Base-by-base conservation (phyloP, 2,329 filamentous ascomycete species). In the Stemphylium beticola region DNA sequence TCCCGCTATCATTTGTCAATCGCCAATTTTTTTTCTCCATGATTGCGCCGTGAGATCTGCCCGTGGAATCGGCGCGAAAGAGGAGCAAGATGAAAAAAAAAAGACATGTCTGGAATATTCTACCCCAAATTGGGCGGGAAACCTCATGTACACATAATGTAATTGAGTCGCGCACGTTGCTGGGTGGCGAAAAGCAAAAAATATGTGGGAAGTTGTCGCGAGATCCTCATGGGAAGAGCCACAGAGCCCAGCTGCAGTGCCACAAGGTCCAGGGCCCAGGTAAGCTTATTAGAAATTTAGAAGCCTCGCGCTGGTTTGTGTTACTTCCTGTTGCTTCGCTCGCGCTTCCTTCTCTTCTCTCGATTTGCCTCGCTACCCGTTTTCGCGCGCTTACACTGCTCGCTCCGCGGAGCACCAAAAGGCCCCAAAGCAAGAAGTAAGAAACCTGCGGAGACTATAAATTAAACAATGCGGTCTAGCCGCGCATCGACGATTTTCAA, bases 401-500 rank as follows among this genome's bases (percentile, higher is more conserved):
- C 12, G 38, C 39, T 54, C 51, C 51, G 51, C 51, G 45, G 51
- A 54, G 39, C 48, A 26, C 18, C 11, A 36, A 26, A 17, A 18
- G 14, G 36, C 17, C 29, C 12, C 29, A 32, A 47, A 36, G 42
- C 29, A 18, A 44, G 26, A 24, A 14, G 42, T 20, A 44, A 18
- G 14, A 44, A 22, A 18, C 42, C 24, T 29, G 26, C 36, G 33
- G 38, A 39, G 33, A 26, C 40, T 55, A 41, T 55, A 55, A 55
- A 55, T 55, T 51, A 46, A 40, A 46, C 36, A 55, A 55, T 51
- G 52, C 52, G 52, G 46, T 55, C 52, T 55, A 55, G 52, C 41
- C 52, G 51, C 47, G 36, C 47, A 51, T 51, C 52, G 47, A 43
- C 10, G 37, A 44, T 36, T 55, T 40, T 31, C 11, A 51, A 43